A percentile compares a stretch with the other conserved stretches of the same genome.
Conservation (phyloP, 257 asterid species). For the Nicotiana paniculata region DNA sequence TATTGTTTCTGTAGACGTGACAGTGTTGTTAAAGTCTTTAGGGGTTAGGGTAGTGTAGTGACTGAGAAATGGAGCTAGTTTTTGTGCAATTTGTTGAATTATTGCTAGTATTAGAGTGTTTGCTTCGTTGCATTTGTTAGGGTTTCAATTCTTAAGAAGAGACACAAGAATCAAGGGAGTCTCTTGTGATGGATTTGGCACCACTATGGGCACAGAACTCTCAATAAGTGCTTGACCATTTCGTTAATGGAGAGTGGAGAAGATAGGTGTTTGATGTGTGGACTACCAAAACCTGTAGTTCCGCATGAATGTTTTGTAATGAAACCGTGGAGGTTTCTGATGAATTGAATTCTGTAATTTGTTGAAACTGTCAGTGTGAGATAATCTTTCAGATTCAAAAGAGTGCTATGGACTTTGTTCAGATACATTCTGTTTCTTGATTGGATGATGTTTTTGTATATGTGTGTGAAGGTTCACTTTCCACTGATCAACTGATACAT, state of each 20-base stretch:
- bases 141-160: not conserved
- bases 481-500: not conserved
- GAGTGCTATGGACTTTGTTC: constrained; percentile 8
- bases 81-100: constrained; percentile 8
- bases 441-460: not conserved
- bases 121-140: not conserved
- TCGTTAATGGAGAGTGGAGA: not conserved
- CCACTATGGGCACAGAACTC: constrained; percentile 4
- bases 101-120: constrained; percentile 8
- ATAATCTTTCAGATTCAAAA: not conserved
- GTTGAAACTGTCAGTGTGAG: constrained; percentile 1
- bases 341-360: constrained; percentile 12
- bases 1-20: not conserved
- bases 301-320: constrained; percentile 8
- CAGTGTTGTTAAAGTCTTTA: not conserved
- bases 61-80: constrained; percentile 1
- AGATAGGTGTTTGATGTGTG: not conserved
- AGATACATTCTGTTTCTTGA: not conserved
- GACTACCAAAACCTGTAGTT: constrained; percentile 10
- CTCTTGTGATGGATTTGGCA: constrained; percentile 5
- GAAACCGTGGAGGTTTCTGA: constrained; percentile 16
- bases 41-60: constrained; percentile 6
- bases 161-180: not conserved
- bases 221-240: constrained; percentile 9
- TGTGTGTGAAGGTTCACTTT: not conserved